Evolutionary conservation across 129 eudicot genomes (phyloP).

Genomic region (Flaveria ramosissima): DNA sequence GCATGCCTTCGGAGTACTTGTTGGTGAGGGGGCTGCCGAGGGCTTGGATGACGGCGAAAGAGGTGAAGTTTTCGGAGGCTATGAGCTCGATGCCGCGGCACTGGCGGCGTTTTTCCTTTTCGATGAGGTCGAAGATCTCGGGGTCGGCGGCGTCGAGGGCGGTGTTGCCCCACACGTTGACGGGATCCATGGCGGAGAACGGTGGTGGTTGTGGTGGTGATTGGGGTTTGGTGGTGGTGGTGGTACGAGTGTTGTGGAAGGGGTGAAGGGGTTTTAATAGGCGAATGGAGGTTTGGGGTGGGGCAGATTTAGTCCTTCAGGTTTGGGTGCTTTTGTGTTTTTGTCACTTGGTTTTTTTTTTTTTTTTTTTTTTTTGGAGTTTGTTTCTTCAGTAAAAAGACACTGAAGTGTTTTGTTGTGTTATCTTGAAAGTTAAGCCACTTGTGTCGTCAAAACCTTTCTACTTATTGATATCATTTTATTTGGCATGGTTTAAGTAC

Average conservation of each 20-base stretch:
- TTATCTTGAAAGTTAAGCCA: neutral
- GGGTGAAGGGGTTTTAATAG: constrained; percentile 33
- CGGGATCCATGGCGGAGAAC: constrained; percentile 72
- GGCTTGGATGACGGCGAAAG: constrained; percentile 94
- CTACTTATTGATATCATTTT: neutral
- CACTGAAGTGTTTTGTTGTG: neutral
- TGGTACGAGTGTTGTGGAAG: constrained; percentile 36
- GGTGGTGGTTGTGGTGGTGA: neutral
- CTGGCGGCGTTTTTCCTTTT: constrained; percentile 88
- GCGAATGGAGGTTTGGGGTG: neutral
- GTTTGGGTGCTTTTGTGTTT: neutral
- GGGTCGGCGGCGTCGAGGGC: constrained; percentile 67
- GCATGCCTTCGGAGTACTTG: constrained; percentile 98
- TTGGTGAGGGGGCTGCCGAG: constrained; percentile 86
- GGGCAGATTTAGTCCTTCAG: neutral
- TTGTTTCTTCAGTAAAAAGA: neutral
- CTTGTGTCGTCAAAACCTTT: neutral
- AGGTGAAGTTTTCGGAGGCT: constrained; percentile 97
- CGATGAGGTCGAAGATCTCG: constrained; percentile 85
- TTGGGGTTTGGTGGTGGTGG: constrained; percentile 6
- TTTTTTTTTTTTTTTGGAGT: neutral
- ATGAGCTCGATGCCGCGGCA: constrained; percentile 91
- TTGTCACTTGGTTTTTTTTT: neutral
- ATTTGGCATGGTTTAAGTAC: neutral
- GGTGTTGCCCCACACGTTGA: constrained; percentile 76